Base-by-base conservation (phyloP, 352 stramenopile genomes). In the Phytopythium ostracodes region DNA sequence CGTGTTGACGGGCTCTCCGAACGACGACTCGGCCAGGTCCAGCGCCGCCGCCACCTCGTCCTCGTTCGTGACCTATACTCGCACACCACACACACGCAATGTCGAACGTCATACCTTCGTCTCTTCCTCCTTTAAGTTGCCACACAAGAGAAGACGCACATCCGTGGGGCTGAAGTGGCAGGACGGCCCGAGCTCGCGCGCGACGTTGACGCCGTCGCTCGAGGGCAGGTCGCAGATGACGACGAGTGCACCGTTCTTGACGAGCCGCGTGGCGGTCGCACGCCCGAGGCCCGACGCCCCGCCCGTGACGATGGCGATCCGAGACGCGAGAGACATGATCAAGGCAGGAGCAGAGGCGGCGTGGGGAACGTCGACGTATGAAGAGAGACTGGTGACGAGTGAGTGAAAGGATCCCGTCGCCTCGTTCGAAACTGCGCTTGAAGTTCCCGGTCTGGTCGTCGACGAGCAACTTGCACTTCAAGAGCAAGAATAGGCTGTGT, bases 1-100 rank as follows among this genome's bases (percentile, higher is more conserved):
- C 8, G 92, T 92, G 73, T 98, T 98, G 40, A 99, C 89, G 11
- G 76, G 73, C 73, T 97, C 80, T 35, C 96, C 95, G 66, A 98
- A 98, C 38, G 79, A 77, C 55, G 86, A 86, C 72, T 98, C 92
- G 25, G 89, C 92, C 56, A 97, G 68, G 65, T 98, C 88, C 59
- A 99, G 66, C 38, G 96, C 96, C 4, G 75, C 77, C n/a, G 74
- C 66, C 56, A 97, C 89, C 22, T 96, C 81, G 27, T 97, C 87
- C 66, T 97, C 84, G 44, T 87, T 94, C 14, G 88, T 98, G 9
- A 98, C 93, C 84, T 98, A 61, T 10, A 10, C 10, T 5, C 8
- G 22, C n/a, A 57, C 17, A 9, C 1, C 22, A 43, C 22, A 43
- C n/a, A n/a, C n/a, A n/a, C n/a, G n/a, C n/a, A n/a, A n/a, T n/a